A percentile compares a stretch with the other conserved stretches of the same genome.
phyloP scores from a whole-genome alignment of 805 yeast species.

The Cyberlindnera euphorbiiphila region DNA sequence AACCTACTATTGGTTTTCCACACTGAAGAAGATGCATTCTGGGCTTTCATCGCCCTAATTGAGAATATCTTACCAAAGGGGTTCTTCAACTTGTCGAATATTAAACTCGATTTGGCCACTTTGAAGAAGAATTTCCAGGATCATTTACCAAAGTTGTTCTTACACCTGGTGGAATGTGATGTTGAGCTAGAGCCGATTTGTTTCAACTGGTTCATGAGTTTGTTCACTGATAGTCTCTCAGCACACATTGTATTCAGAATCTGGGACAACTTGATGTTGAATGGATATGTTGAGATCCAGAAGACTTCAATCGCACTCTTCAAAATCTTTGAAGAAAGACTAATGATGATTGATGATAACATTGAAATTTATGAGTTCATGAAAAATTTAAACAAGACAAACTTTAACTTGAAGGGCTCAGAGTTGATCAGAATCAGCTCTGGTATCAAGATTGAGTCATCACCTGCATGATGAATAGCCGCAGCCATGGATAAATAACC shows the following conservation, averaged over 20 bases:
- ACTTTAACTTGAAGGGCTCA: constrained; percentile 26
- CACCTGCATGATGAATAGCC: not conserved
- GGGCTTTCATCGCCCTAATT: constrained; percentile 46
- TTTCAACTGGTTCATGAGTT: constrained; percentile 53
- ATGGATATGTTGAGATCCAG: constrained; percentile 36
- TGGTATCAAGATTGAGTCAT: constrained; percentile 5
- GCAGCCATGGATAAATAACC: not conserved
- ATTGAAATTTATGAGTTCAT: constrained; percentile 35
- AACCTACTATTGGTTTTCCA: constrained; percentile 41
- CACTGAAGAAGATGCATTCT: constrained; percentile 49
- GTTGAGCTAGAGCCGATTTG: constrained; percentile 48
- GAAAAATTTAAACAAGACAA: constrained; percentile 30
- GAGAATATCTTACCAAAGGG: constrained; percentile 46
- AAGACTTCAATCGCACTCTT: constrained; percentile 35
- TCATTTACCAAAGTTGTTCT: constrained; percentile 37
- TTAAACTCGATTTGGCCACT: constrained; percentile 39
- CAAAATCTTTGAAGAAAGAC: constrained; percentile 32
- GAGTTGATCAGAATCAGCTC: constrained; percentile 22
- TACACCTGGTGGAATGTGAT: constrained; percentile 32
- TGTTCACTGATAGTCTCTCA: constrained; percentile 49
- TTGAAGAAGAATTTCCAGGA: constrained; percentile 35
- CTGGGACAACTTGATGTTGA: constrained; percentile 45
- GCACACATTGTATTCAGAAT: constrained; percentile 48
- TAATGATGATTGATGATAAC: constrained; percentile 27
- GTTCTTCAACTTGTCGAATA: constrained; percentile 35